Percentiles rank a stretch among this genome's conserved stretches.
phyloP scores from a whole-genome alignment of 2,329 filamentous ascomycete genomes.

The Aureobasidium musti region DNA sequence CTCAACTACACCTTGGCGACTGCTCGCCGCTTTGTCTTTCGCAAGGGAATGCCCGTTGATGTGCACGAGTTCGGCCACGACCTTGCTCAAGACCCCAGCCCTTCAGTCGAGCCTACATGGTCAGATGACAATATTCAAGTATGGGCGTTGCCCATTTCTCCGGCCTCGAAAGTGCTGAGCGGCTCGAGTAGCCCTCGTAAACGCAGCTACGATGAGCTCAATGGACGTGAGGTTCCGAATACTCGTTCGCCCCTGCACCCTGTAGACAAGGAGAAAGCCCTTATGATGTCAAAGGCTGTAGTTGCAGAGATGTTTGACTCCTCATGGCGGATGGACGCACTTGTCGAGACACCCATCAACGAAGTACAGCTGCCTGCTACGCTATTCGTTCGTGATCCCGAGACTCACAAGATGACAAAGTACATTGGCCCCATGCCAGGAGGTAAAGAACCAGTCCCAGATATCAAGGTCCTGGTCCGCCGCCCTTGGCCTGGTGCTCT shows the following conservation, averaged over 20 bases:
- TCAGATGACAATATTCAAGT: constrained; percentile 75
- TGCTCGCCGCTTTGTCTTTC: constrained; percentile 79
- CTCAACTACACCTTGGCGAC: constrained; percentile 79
- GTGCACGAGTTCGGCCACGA: constrained; percentile 65
- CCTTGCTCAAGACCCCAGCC: constrained; percentile 34
- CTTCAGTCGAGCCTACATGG: constrained; percentile 63
- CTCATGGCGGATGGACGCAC: constrained; percentile 69
- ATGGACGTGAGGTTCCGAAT: constrained; percentile 38
- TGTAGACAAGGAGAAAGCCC: constrained; percentile 47
- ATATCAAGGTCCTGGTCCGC: constrained; percentile 71
- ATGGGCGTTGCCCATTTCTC: constrained; percentile 72
- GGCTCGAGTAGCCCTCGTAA: constrained; percentile 38
- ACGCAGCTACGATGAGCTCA: constrained; percentile 42
- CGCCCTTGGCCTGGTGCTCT: constrained; percentile 74
- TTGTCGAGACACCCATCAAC: constrained; percentile 66
- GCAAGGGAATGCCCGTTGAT: constrained; percentile 74
- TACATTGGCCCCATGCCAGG: constrained; percentile 70
- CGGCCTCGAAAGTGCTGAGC: constrained; percentile 32
- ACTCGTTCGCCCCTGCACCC: constrained; percentile 19
- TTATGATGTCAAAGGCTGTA: constrained; percentile 57
- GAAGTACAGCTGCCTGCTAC: constrained; percentile 68
- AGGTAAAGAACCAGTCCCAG: constrained; percentile 50
- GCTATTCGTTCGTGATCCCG: constrained; percentile 66
- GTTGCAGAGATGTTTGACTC: constrained; percentile 80
- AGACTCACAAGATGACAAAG: constrained; percentile 63